Conservation (phyloP, 805 yeast genomes). For the Yamadazyma akitaensis region DNA sequence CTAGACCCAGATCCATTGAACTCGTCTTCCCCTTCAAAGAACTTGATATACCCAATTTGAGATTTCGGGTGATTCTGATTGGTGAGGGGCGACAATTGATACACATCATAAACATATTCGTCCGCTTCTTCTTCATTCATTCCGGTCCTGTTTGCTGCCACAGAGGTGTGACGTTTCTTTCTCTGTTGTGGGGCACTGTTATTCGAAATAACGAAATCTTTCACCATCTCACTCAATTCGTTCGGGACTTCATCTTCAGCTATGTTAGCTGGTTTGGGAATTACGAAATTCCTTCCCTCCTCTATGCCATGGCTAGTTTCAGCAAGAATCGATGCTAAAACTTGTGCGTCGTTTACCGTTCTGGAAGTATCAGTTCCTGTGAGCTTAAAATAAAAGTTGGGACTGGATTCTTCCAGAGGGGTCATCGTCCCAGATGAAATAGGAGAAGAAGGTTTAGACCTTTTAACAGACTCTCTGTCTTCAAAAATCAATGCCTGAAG, state of each 20-base stretch:
- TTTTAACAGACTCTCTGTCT: conserved; percentile 33
- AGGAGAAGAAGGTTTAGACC: conserved; percentile 40
- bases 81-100: conserved; percentile 41
- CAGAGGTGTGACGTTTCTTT: conserved; percentile 12
- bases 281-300: conserved; percentile 29
- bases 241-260: conserved; percentile 46
- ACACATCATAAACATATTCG: conserved; percentile 93
- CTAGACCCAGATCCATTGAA: conserved; percentile 24
- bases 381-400: conserved; percentile 30
- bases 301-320: conserved; percentile 8
- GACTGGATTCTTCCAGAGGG: conserved; percentile 26
- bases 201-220: conserved; percentile 48
- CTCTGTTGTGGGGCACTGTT: conserved; percentile 10
- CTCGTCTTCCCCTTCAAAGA: conserved; percentile 53
- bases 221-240: conserved; percentile 73
- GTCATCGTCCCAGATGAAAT: conserved; percentile 28
- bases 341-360: conserved; percentile 3
- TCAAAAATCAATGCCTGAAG: conserved; percentile 69
- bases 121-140: conserved; percentile 17
- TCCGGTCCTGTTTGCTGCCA: neutral
- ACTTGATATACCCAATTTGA: conserved; percentile 51
- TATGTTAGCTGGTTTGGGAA: conserved; percentile 30
- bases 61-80: conserved; percentile 48
- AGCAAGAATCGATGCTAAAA: conserved; percentile 11
- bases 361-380: conserved; percentile 32